Conservation (phyloP, 2,329 filamentous ascomycete genomes). For the Beauveria sp. region DNA sequence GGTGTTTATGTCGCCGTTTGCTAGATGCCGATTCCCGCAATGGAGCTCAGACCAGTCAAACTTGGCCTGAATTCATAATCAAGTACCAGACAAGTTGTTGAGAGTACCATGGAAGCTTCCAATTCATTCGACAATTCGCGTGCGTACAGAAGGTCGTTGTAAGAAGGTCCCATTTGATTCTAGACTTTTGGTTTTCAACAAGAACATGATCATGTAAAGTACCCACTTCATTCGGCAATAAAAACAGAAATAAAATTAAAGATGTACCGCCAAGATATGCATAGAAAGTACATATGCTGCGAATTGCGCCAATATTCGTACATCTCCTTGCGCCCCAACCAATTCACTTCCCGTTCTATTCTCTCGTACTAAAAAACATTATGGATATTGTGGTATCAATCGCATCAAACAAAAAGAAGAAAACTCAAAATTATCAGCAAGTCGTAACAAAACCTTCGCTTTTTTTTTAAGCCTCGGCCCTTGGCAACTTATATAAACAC, state of each 20-base stretch:
- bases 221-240: not conserved
- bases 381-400: conserved; percentile 8
- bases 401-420: not conserved
- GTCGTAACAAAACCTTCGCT: not conserved
- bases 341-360: not conserved
- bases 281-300: not conserved
- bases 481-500: conserved; percentile 9
- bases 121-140: no score
- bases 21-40: not conserved
- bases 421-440: not conserved
- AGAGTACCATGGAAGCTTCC: no score
- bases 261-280: not conserved
- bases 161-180: no score
- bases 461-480: not conserved
- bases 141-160: no score
- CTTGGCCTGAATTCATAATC: no score
- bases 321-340: not conserved
- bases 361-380: not conserved
- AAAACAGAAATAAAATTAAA: not conserved
- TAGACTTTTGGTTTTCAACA: no score
- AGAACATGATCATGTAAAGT: no score
- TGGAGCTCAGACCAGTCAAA: no score
- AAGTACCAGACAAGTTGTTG: no score
- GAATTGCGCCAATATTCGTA: not conserved
- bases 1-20: not conserved